Base-by-base conservation (phyloP, 352 stramenopile genomes). In the Phytophthora fragariaefolia region DNA sequence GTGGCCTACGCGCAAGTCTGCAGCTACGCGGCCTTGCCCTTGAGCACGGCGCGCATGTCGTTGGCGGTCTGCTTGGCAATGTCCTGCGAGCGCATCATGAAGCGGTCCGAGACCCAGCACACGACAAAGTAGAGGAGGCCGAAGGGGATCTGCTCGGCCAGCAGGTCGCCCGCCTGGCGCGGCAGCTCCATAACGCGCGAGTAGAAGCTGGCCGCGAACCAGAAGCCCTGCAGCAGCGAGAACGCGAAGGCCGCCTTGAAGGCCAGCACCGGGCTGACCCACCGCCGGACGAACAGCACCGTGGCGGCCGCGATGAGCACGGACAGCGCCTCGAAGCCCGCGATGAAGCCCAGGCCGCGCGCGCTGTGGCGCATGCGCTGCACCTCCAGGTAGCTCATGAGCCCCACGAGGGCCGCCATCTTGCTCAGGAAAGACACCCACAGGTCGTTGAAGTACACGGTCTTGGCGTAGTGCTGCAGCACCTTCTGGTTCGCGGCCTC, bases 401-500 rank as follows among this genome's bases (percentile, higher is more conserved):
- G 66, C 58, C 73, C 69, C 55, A 95, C 81, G 42, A 93, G 76
- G 0, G 72, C 82, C 12, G 81, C 76, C 69, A 92, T 86, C 58
- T 93, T 95, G 74, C 77, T 83, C 36, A 95, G 43, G 61, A 95
- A 93, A n/a, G 80, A 85, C 48, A 89, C 83, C 86, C 86, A 95
- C 28, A 92, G 66, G 63, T 91, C 83, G 60, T 95, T 95, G 62
- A 95, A 95, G 75, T 93, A 90, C 28, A 93, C 73, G 6, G 86
- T 95, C 81, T 91, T 95, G 56, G 79, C 80, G 62, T 91, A 91
- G 63, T 95, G 86, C 22, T 84, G 85, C 66, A 90, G 62, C 36
- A 93, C 82, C 42, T 91, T 71, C 64, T 92, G 82, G 58, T 91
- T 85, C 9, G 84, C 59, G 18, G 67, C 63, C 59, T 82, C 74